A percentile compares a stretch with the other conserved stretches of the same genome.
Evolutionary conservation across 1,284 basidiomycete species (phyloP).

Genomic region (Vanrija sp.): DNA sequence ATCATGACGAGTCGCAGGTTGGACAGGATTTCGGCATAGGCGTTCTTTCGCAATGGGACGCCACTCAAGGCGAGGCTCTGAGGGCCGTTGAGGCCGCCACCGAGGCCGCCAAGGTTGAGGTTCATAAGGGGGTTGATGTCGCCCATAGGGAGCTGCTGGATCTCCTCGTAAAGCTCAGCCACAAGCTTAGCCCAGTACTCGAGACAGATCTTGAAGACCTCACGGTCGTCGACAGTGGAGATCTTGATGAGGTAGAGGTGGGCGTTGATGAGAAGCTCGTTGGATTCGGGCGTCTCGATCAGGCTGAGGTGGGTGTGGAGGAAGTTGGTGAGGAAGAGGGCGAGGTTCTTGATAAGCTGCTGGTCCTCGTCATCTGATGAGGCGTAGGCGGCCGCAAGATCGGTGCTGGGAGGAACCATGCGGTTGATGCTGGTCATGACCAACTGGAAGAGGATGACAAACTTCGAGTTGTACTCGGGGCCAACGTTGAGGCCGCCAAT

Average conservation of each 20-base stretch:
- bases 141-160: conserved; percentile 69
- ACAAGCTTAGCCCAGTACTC: conserved; percentile 99
- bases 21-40: conserved; percentile 89
- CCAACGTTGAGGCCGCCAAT: conserved; percentile 91
- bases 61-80: conserved; percentile 62
- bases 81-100: conserved; percentile 53
- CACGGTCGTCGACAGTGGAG: conserved; percentile 95
- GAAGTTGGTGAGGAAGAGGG: conserved; percentile 96
- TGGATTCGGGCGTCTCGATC: conserved; percentile 86
- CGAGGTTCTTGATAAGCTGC: conserved; percentile 94
- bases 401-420: conserved; percentile 95
- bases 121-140: conserved; percentile 93
- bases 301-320: conserved; percentile 85
- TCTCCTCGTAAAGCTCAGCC: conserved; percentile 95
- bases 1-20: conserved; percentile 96
- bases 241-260: conserved; percentile 99
- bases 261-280: conserved; percentile 90
- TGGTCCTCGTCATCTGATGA: conserved; percentile 90
- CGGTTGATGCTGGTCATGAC: conserved; percentile 96
- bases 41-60: conserved; percentile 82
- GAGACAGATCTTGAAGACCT: conserved; percentile 98
- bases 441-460: conserved; percentile 95
- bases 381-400: conserved; percentile 73
- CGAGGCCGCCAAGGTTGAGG: conserved; percentile 66
- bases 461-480: conserved; percentile 98